These are phyloP conservation scores for Saitozyma podzolica DNA, from an alignment of 768 basidiomycete species.

Conservation along the genomic window DNA sequence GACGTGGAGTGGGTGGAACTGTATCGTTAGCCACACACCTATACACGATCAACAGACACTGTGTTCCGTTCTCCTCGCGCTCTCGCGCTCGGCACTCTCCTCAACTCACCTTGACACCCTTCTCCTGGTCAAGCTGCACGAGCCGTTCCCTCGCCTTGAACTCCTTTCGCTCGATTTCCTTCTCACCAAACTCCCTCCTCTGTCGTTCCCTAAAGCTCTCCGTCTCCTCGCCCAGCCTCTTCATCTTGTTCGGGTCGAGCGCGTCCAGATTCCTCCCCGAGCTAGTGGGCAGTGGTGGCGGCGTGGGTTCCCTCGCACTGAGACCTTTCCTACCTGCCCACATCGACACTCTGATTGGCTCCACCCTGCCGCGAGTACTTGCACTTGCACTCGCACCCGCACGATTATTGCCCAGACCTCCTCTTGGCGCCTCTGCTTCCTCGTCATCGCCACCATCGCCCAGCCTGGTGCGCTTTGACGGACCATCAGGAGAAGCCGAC, in stretches of 20 bases:
- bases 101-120: constrained; percentile 40
- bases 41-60: too few species aligned
- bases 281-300: constrained; percentile 34
- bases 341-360: constrained; percentile 42
- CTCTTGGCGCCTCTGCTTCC: constrained; percentile 22
- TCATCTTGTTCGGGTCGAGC: constrained; percentile 33
- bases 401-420: constrained; percentile 26
- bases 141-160: constrained; percentile 42
- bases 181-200: constrained; percentile 31
- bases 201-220: constrained; percentile 42
- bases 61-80: too few species aligned
- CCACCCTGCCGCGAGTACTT: constrained; percentile 8
- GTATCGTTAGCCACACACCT: constrained; percentile 2
- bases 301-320: constrained; percentile 33
- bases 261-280: constrained; percentile 35
- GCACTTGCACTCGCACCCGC: background rate
- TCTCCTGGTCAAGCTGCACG: constrained; percentile 36
- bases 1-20: constrained; percentile 52
- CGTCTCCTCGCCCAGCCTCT: constrained; percentile 34
- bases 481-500: constrained; percentile 16
- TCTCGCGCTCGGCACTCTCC: too few species aligned
- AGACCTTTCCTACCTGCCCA: constrained; percentile 44
- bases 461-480: constrained; percentile 15
- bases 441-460: constrained; percentile 14
- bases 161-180: constrained; percentile 37